These are phyloP conservation scores for Suillus clintonianus DNA, from an alignment of 768 basidiomycete genomes.

Conservation along the genomic window DNA sequence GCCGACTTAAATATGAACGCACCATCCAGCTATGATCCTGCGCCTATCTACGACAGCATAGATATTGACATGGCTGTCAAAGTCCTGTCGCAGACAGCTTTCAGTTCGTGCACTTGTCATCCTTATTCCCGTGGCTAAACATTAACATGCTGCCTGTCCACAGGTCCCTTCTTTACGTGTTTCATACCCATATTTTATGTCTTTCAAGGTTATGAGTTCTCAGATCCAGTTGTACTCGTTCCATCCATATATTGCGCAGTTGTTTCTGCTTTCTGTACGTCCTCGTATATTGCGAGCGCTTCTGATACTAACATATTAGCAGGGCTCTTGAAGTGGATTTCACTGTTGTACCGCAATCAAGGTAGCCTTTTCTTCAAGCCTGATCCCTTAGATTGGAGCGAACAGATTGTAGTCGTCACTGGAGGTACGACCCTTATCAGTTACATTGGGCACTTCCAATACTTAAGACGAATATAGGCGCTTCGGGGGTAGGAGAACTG, in stretches of 20 bases:
- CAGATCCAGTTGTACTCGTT: slow-evolving; percentile 52
- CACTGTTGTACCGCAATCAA: slow-evolving; percentile 75
- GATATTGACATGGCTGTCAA: slow-evolving; percentile 80
- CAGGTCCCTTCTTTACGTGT: slow-evolving; percentile 84
- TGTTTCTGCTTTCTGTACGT: slow-evolving; percentile 71
- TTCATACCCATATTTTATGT: slow-evolving; percentile 79
- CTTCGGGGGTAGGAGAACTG: slow-evolving; percentile 87
- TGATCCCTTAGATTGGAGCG: slow-evolving; percentile 73
- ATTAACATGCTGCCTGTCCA: slow-evolving; percentile 7
- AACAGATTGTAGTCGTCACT: slow-evolving; percentile 89
- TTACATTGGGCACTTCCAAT: background rate
- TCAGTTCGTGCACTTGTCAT: slow-evolving; percentile 56
- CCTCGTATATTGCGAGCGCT: background rate
- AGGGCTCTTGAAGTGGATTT: slow-evolving; percentile 76
- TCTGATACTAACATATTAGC: slow-evolving; percentile 7
- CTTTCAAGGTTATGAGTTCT: slow-evolving; percentile 62
- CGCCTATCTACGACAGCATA: slow-evolving; percentile 65
- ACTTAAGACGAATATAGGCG: slow-evolving; percentile 46
- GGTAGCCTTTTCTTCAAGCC: slow-evolving; percentile 63
- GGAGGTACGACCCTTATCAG: slow-evolving; percentile 62
- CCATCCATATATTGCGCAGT: slow-evolving; percentile 57
- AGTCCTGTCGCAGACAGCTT: slow-evolving; percentile 74
- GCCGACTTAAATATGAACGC: slow-evolving; percentile 17
- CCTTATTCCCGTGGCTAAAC: background rate
- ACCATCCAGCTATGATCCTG: slow-evolving; percentile 33